phyloP scores from a whole-genome alignment of 345 rosid genomes.

The Eutrema japonicum region DNA sequence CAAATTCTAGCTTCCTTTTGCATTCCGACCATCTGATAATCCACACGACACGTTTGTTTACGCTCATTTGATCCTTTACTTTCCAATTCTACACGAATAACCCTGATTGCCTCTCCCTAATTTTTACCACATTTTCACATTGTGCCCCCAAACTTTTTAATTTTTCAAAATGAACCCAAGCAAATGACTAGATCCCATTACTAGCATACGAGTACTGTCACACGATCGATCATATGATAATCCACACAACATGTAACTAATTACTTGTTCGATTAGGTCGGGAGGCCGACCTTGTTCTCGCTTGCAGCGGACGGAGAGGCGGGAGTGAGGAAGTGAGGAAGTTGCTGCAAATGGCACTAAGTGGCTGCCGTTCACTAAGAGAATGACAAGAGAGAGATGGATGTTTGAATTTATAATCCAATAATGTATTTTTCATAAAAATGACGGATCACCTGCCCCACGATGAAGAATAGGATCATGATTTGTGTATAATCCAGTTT shows the following conservation, averaged over 20 bases:
- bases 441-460: not conserved
- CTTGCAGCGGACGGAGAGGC: constrained; percentile 60
- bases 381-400: not conserved
- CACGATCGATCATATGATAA: not conserved
- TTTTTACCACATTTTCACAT: no score
- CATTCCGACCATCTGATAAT: not conserved
- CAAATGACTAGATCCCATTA: no score
- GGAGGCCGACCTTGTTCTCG: constrained; percentile 54
- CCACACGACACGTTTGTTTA: no score
- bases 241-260: not conserved
- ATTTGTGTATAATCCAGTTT: constrained; percentile 2
- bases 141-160: no score
- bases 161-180: no score
- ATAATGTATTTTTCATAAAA: not conserved
- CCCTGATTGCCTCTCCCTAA: no score
- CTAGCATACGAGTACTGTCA: not conserved
- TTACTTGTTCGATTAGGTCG: no score
- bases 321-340: constrained; percentile 68
- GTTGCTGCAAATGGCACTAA: constrained; percentile 74
- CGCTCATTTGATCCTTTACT: no score
- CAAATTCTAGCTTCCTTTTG: no score
- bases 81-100: no score
- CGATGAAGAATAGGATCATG: not conserved
- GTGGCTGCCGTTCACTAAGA: constrained; percentile 41
- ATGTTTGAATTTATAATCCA: constrained; percentile 1